These are phyloP conservation scores for Fusarium sp. DNA, from an alignment of 2,329 filamentous ascomycete species.

Conservation along the genomic window DNA sequence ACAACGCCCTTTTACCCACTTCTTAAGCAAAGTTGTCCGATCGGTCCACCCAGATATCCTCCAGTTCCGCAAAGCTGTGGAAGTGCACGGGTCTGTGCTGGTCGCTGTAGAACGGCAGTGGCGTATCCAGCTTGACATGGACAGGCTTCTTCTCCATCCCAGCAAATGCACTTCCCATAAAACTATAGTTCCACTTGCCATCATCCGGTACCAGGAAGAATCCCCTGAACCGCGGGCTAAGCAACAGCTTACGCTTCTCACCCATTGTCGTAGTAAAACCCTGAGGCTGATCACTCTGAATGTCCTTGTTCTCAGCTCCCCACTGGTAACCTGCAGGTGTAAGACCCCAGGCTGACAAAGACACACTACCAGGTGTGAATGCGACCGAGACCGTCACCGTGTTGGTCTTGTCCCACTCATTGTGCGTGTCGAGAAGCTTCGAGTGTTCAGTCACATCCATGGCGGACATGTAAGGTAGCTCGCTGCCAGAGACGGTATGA, in stretches of 20 bases:
- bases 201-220: slow-evolving; percentile 97
- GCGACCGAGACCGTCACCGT: slow-evolving; percentile 95
- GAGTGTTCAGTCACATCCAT: slow-evolving; percentile 95
- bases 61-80: slow-evolving; percentile 95
- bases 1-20: slow-evolving; percentile 44
- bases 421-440: slow-evolving; percentile 85
- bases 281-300: slow-evolving; percentile 90
- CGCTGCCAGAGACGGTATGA: slow-evolving; percentile 94
- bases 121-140: slow-evolving; percentile 94
- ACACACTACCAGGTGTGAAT: slow-evolving; percentile 97
- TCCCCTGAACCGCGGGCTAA: slow-evolving; percentile 93
- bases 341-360: slow-evolving; percentile 91
- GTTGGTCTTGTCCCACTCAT: slow-evolving; percentile 77
- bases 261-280: slow-evolving; percentile 94
- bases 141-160: slow-evolving; percentile 91
- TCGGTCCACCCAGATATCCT: slow-evolving; percentile 96
- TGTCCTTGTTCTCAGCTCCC: slow-evolving; percentile 96
- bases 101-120: slow-evolving; percentile 89
- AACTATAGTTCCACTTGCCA: slow-evolving; percentile 96
- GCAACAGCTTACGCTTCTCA: slow-evolving; percentile 92
- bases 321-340: slow-evolving; percentile 95
- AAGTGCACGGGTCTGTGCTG: slow-evolving; percentile 95
- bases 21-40: slow-evolving; percentile 90
- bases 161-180: slow-evolving; percentile 92
- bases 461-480: slow-evolving; percentile 96